These are phyloP conservation scores for Coprinopsis strossmayeri DNA, from an alignment of 768 basidiomycete genomes.

Conservation along the genomic window DNA sequence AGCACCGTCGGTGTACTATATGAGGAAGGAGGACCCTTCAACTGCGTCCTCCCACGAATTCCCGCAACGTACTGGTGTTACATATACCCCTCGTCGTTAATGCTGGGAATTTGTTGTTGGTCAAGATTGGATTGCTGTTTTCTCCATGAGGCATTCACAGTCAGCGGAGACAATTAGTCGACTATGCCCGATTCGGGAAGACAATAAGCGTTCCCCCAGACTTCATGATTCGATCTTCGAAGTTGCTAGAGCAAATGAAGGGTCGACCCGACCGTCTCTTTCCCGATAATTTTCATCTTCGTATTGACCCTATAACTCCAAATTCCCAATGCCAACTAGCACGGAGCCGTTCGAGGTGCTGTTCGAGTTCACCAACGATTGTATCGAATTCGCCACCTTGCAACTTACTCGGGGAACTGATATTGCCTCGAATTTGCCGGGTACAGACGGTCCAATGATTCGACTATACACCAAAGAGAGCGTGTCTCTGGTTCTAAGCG, in stretches of 20 bases:
- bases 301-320: neutral
- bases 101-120: too few species aligned
- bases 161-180: constrained; percentile 9
- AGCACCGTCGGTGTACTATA: neutral
- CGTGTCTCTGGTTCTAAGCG: constrained; percentile 41
- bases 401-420: constrained; percentile 29
- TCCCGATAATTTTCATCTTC: neutral
- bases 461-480: constrained; percentile 33
- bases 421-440: constrained; percentile 7
- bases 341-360: constrained; percentile 49
- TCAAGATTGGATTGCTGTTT: too few species aligned
- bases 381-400: constrained; percentile 29
- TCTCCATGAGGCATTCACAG: constrained; percentile 11
- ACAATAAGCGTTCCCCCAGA: constrained; percentile 24
- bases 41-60: too few species aligned
- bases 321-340: constrained; percentile 17
- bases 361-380: constrained; percentile 47
- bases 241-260: neutral
- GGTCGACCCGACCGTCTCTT: neutral
- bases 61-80: too few species aligned
- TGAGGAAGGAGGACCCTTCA: constrained; percentile 6
- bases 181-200: constrained; percentile 18
- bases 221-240: constrained; percentile 13
- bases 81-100: too few species aligned
- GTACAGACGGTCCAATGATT: constrained; percentile 25